phyloP scores from a whole-genome alignment of 1,284 basidiomycete genomes.

The Flammula alnicola region DNA sequence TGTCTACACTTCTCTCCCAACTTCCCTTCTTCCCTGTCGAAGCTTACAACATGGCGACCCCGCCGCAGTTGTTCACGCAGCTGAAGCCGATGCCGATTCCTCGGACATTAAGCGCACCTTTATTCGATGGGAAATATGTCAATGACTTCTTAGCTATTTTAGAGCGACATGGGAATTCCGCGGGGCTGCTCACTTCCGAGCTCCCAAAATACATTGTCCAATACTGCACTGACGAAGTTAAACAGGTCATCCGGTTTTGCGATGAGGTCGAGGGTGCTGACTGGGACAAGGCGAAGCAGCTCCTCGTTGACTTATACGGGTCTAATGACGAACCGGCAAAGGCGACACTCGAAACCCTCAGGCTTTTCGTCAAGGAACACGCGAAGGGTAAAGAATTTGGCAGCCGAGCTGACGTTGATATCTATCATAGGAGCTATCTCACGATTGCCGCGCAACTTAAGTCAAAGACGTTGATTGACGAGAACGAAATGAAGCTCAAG shows the following conservation, averaged over 20 bases:
- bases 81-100: conserved; percentile 16
- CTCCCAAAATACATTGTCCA: conserved; percentile 12
- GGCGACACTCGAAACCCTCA: conserved; percentile 2
- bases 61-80: too few relatives aligned
- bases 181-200: background rate
- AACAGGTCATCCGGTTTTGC: conserved; percentile 10
- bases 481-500: too few relatives aligned
- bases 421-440: conserved; percentile 2
- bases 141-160: conserved; percentile 16
- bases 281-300: conserved; percentile 1
- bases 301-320: conserved; percentile 13
- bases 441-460: too few relatives aligned
- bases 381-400: conserved; percentile 1
- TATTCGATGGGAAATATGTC: conserved; percentile 17
- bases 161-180: conserved; percentile 8
- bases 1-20: too few relatives aligned
- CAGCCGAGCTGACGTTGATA: conserved; percentile 1
- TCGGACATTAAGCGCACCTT: conserved; percentile 8
- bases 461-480: background rate
- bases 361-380: background rate
- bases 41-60: too few relatives aligned
- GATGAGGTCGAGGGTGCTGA: conserved; percentile 2
- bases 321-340: too few relatives aligned
- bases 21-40: too few relatives aligned
- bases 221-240: conserved; percentile 10